These are phyloP conservation scores for Neurospora pannonica DNA, from an alignment of 495 filamentous ascomycete genomes.

Conservation along the genomic window DNA sequence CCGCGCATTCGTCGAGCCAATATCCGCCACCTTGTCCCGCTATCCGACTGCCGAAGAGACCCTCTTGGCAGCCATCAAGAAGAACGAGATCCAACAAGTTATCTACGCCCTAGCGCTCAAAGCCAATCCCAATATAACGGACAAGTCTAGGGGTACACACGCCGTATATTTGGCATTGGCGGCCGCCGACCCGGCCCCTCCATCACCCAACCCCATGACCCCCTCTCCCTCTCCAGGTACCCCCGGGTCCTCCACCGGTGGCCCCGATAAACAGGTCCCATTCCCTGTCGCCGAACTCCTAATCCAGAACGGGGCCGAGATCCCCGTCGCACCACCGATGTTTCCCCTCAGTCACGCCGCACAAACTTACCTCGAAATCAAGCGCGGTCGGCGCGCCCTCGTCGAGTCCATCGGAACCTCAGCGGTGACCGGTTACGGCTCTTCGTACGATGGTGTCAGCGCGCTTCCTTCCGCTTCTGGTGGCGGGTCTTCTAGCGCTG, in stretches of 20 bases:
- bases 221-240: slow-evolving; percentile 6
- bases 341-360: slow-evolving; percentile 63
- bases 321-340: slow-evolving; percentile 49
- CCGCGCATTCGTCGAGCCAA: slow-evolving; percentile 65
- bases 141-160: slow-evolving; percentile 82
- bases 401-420: slow-evolving; percentile 23
- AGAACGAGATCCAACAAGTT: slow-evolving; percentile 83
- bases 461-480: slow-evolving; percentile 8
- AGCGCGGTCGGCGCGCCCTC: slow-evolving; percentile 45
- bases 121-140: slow-evolving; percentile 78
- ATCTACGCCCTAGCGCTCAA: slow-evolving; percentile 82
- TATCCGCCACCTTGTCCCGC: slow-evolving; percentile 64
- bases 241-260: neutral
- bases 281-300: slow-evolving; percentile 91
- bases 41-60: slow-evolving; percentile 79
- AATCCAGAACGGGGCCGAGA: slow-evolving; percentile 87
- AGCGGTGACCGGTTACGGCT: neutral
- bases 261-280: slow-evolving; percentile 31
- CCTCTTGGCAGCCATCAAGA: slow-evolving; percentile 87
- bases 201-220: slow-evolving; percentile 35
- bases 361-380: slow-evolving; percentile 75
- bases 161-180: slow-evolving; percentile 84
- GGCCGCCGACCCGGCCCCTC: slow-evolving; percentile 82
- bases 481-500: neutral
- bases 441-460: slow-evolving; percentile 17